Evolutionary conservation across 768 basidiomycete species (phyloP), one percentile per base, ranked within the genome.

Genomic region (Psilocybe tampanensis): DNA sequence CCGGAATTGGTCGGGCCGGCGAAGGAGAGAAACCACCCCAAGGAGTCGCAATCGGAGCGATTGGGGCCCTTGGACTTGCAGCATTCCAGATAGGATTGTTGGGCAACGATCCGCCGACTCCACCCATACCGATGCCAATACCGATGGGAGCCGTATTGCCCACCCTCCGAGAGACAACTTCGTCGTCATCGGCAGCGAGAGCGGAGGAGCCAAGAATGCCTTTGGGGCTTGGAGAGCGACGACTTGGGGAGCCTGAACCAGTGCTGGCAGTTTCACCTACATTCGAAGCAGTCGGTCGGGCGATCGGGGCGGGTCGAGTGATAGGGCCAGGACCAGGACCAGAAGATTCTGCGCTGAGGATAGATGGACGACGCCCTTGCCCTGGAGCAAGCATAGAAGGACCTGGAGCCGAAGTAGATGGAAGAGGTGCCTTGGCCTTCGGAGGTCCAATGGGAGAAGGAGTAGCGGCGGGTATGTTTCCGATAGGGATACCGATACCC

Each of bases 131-230:
- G 23, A 48, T 48, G n/a, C 62, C 61, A 26, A 66, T 61, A 2
- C 47, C 47, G 18, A 48, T 48, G n/a, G 36, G 36, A 17, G 47
- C 26, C 13, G 59, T 55, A 43, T 64, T 60, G 18, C 72, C 72
- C 33, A 70, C 73, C 47, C 83, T 70, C 34, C 81, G 74, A 7
- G 74, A 67, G 15, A 92, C 82, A 11, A 92, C 87, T 66, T 92
- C 90, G 67, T 93, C 91, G 58, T 90, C 90, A 58, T 91, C 90
- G 13, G 89, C 83, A 2, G 86, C 83, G 18, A 92, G 78, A 18
- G 91, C 90, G 4, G 88, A 88, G 13, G 90, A 92, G 12, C 91
- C 91, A 7, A 92, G 76, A 33, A 86, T 73, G 39, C 85, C 85
- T 66, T 91, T 92, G 2, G 82, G 80, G 61, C 80, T 81, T 6